These are phyloP conservation scores for Fraxinus ornus DNA, from an alignment of 305 asterid genomes.

Conservation along the genomic window DNA sequence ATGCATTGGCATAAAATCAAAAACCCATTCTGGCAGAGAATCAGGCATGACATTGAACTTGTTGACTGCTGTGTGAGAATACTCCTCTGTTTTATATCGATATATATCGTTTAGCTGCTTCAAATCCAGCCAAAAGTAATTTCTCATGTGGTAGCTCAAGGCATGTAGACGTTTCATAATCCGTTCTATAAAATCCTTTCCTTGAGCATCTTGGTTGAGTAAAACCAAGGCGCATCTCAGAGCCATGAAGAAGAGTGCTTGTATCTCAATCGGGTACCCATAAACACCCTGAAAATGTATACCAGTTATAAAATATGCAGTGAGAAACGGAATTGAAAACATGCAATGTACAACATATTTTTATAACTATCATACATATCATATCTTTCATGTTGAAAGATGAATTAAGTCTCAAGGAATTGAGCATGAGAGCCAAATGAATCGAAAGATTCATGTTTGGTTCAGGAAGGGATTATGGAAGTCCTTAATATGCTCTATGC, in stretches of 20 bases:
- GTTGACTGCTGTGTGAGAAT: slow-evolving; percentile 86
- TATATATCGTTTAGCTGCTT: slow-evolving; percentile 75
- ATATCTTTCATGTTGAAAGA: not conserved
- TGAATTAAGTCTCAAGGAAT: not conserved
- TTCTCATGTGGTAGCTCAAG: slow-evolving; percentile 76
- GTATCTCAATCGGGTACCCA: slow-evolving; percentile 86
- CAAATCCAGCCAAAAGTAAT: slow-evolving; percentile 69
- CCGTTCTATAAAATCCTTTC: slow-evolving; percentile 69
- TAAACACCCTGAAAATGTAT: slow-evolving; percentile 58
- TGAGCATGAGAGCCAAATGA: not conserved
- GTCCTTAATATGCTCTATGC: not conserved
- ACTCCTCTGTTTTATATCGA: slow-evolving; percentile 76
- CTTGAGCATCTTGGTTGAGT: slow-evolving; percentile 62
- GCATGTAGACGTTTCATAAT: slow-evolving; percentile 68
- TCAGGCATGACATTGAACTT: slow-evolving; percentile 84
- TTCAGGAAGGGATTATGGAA: not conserved
- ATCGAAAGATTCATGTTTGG: not conserved
- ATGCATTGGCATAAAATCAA: slow-evolving; percentile 68
- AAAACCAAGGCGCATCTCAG: slow-evolving; percentile 63
- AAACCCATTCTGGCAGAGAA: slow-evolving; percentile 80
- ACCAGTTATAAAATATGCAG: slow-evolving; percentile 14
- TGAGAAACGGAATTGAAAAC: slow-evolving; percentile 9
- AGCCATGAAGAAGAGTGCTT: slow-evolving; percentile 83
- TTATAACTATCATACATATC: not conserved
- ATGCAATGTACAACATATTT: not conserved